Evolutionary conservation across 2,329 filamentous ascomycete species (phyloP), one percentile per base, ranked within the genome.

Genomic region (Aspergillus costaricaensis): DNA sequence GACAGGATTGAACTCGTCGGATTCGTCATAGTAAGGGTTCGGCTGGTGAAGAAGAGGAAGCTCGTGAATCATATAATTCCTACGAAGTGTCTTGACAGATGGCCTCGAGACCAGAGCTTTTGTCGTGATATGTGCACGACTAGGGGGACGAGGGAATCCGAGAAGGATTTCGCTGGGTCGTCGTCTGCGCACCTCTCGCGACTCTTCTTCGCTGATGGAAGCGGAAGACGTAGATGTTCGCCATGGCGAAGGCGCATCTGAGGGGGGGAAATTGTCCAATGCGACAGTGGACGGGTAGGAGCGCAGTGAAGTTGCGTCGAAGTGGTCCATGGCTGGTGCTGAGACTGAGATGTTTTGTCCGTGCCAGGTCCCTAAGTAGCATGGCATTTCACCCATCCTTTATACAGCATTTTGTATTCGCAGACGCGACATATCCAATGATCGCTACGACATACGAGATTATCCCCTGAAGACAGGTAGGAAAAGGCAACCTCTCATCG

Each of bases 51-150:
- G 58, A 12, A 72, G 62, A n/a, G 70, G 70, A 2, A 71, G 62
- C 17, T 72, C 68, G n/a, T 67, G 67, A 50, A 68, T 59, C 5
- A 68, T 67, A 25, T 66, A 62, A 25, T 69, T 67, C 8, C 69
- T 67, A 8, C 70, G 69, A 23, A 73, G 55, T 9, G 68, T 68
- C 48, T 73, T 71, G 23, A 73, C 50, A 1, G 70, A 72, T 1
- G 69, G 19, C 15, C 55, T 60, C 2, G 67, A 67, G 1, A 63
- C 68, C 4, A 61, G 67, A 0, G 55, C 47, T 14, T 36, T 36
- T 8, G 67, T 64, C 8, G 60, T 43, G 17, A 60, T 62, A 27
- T 63, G 60, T 4, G 58, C 6, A 8, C 59, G 60, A 17, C n/a
- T 65, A 1, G 69, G 69, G 3, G 68, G 69, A 5, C 62, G 65